Conservation (phyloP, 2,329 filamentous ascomycete genomes). For the Lachnellula cervina region DNA sequence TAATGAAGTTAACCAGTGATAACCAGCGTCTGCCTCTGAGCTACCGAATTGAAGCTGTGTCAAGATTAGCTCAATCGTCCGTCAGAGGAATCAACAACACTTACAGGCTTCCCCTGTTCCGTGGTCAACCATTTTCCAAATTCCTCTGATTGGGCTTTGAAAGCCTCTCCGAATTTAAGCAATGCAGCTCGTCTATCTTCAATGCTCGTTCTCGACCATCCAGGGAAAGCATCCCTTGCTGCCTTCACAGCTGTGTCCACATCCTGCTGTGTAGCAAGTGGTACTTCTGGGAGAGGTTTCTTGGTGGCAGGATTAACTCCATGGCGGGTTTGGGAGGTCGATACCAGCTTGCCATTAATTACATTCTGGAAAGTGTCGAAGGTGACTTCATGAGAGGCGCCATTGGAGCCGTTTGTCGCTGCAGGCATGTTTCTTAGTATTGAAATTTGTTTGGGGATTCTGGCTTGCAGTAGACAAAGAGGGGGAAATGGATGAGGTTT, state of each 20-base stretch:
- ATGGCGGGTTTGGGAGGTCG: slow-evolving; percentile 4
- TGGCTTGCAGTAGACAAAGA: neutral
- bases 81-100: neutral
- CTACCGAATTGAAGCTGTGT: neutral
- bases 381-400: neutral
- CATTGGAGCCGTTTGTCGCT: slow-evolving; percentile 3
- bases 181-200: slow-evolving; percentile 40
- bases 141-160: slow-evolving; percentile 32
- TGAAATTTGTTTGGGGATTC: neutral
- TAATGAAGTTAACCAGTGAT: neutral
- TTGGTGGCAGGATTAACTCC: slow-evolving; percentile 15
- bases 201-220: slow-evolving; percentile 40
- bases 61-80: neutral
- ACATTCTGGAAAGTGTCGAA: slow-evolving; percentile 15
- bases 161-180: slow-evolving; percentile 21
- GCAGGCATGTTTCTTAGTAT: neutral
- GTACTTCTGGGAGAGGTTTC: slow-evolving; percentile 25
- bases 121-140: slow-evolving; percentile 40
- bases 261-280: slow-evolving; percentile 37
- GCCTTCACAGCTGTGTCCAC: slow-evolving; percentile 43
- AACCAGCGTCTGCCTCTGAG: neutral
- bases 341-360: slow-evolving; percentile 15
- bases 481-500: neutral
- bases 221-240: slow-evolving; percentile 40
- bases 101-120: slow-evolving; percentile 47